Conservation (phyloP, 208 protist species). For the Herpetomonas samuelpessoai region DNA sequence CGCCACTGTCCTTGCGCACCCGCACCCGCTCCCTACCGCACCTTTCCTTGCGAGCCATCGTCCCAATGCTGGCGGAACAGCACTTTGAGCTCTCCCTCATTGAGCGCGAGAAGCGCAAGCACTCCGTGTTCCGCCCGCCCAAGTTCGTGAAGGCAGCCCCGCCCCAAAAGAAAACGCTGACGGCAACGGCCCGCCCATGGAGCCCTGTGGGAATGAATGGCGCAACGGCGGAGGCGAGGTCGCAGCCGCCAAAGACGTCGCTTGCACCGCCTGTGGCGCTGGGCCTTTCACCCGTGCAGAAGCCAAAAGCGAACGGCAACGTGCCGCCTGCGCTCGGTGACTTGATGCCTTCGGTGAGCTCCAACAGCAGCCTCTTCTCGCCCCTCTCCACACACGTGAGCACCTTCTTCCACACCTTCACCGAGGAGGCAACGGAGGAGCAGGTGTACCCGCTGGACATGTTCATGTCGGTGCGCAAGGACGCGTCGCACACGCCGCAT, state of each 20-base stretch:
- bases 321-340: slow-evolving; percentile 15
- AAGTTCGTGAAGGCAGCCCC: slow-evolving; percentile 33
- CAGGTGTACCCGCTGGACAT: slow-evolving; percentile 73
- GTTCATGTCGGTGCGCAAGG: slow-evolving; percentile 73
- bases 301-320: slow-evolving; percentile 5
- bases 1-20: too few relatives aligned
- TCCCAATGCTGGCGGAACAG: slow-evolving; percentile 39
- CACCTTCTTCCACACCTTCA: slow-evolving; percentile 64
- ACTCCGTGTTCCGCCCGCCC: slow-evolving; percentile 70
- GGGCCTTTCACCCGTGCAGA: slow-evolving; percentile 47
- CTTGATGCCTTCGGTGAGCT: slow-evolving; percentile 12
- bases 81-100: slow-evolving; percentile 43
- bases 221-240: slow-evolving; percentile 14
- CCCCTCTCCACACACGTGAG: slow-evolving; percentile 51
- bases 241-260: slow-evolving; percentile 20
- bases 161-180: slow-evolving; percentile 41
- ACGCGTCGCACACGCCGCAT: slow-evolving; percentile 84
- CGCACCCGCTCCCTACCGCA: too few relatives aligned
- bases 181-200: slow-evolving; percentile 52
- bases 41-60: too few relatives aligned
- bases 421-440: slow-evolving; percentile 34
- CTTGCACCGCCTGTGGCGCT: slow-evolving; percentile 52
- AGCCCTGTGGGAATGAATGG: slow-evolving; percentile 24
- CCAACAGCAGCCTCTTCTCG: slow-evolving; percentile 44
- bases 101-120: slow-evolving; percentile 48